These are phyloP conservation scores for Trichophaea hybrida DNA, from an alignment of 2,329 filamentous ascomycete species.

Conservation along the genomic window DNA sequence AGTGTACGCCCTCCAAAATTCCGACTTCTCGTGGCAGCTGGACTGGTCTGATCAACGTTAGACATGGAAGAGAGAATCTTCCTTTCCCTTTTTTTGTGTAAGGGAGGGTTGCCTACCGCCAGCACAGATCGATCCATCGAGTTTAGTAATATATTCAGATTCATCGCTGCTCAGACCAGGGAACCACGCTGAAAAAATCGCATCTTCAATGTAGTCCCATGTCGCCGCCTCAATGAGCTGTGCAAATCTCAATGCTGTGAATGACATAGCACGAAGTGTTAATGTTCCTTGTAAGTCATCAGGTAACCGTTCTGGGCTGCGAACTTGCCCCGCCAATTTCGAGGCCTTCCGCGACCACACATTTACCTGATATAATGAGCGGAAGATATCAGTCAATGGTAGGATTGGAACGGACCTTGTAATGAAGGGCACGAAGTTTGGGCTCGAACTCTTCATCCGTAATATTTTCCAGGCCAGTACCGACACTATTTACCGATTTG, in stretches of 20 bases:
- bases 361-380: neutral
- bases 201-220: neutral
- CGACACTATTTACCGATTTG: neutral
- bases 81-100: no score
- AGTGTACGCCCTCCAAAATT: neutral
- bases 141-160: no score
- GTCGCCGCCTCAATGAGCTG: neutral
- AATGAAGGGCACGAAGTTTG: neutral
- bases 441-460: neutral
- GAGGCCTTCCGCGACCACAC: neutral
- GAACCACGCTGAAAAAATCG: neutral
- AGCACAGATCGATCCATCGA: no score
- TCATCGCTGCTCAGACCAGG: neutral
- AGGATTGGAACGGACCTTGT: neutral
- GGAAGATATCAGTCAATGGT: neutral
- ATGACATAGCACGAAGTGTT: no score
- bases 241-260: neutral
- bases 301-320: no score
- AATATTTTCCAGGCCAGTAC: neutral
- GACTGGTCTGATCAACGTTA: neutral
- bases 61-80: no score
- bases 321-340: no score
- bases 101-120: no score
- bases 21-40: neutral
- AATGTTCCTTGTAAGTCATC: no score